Evolutionary conservation across 2,329 filamentous ascomycete species (phyloP).

Genomic region (Leptographium flavum): DNA sequence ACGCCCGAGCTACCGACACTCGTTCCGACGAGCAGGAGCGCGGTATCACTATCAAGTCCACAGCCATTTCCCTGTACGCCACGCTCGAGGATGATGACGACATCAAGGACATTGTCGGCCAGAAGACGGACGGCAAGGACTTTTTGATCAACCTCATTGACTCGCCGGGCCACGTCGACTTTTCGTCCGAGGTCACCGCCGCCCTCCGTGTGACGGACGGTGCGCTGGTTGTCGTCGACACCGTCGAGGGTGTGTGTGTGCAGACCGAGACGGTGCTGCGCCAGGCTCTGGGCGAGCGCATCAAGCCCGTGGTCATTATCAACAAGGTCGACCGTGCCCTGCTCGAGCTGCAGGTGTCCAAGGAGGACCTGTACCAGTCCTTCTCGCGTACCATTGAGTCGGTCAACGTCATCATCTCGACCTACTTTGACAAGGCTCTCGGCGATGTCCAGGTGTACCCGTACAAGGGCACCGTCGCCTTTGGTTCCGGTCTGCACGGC

Average conservation of each 20-base stretch:
- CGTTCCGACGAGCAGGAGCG: slow-evolving; percentile 97
- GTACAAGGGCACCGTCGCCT: slow-evolving; percentile 92
- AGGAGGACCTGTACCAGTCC: slow-evolving; percentile 99
- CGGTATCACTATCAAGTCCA: slow-evolving; percentile 99
- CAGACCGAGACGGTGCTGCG: slow-evolving; percentile 99
- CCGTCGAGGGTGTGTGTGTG: slow-evolving; percentile 98
- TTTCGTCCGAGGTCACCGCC: slow-evolving; percentile 98
- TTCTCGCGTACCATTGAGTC: slow-evolving; percentile 99
- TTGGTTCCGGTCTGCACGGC: slow-evolving; percentile 98
- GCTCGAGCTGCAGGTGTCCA: slow-evolving; percentile 94
- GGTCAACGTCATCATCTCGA: slow-evolving; percentile 99
- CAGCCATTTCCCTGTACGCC: slow-evolving; percentile 96
- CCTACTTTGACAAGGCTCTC: slow-evolving; percentile 91
- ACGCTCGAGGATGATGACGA: slow-evolving; percentile 69
- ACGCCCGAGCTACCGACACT: slow-evolving; percentile 92
- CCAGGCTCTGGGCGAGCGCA: slow-evolving; percentile 98
- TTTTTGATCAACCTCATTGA: slow-evolving; percentile 99
- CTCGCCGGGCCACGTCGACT: slow-evolving; percentile 99
- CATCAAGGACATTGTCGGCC: slow-evolving; percentile 81
- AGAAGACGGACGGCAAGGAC: slow-evolving; percentile 80
- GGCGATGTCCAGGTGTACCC: slow-evolving; percentile 99
- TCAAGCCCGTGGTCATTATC: slow-evolving; percentile 99
- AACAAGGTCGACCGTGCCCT: slow-evolving; percentile 99
- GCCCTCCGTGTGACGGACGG: slow-evolving; percentile 99
- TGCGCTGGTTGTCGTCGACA: slow-evolving; percentile 99